Conservation (phyloP, 495 filamentous ascomycete genomes). For the Aspergillus nanangensis region DNA sequence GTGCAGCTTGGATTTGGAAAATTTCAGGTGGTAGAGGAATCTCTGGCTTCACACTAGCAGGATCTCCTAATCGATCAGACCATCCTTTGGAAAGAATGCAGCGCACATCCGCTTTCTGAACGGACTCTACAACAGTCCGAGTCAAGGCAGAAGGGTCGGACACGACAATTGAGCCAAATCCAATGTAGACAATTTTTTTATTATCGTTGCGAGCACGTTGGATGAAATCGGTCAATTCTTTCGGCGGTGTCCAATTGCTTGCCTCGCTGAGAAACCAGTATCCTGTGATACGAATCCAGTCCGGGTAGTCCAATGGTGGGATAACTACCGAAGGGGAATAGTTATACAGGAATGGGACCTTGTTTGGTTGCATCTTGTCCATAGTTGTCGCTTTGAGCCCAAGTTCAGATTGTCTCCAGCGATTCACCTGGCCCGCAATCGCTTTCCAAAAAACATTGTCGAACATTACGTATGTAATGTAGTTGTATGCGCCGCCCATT, state of each 20-base stretch:
- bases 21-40: conserved; percentile 75
- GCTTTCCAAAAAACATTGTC: conserved; percentile 97
- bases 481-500: conserved; percentile 93
- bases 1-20: conserved; percentile 81
- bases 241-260: conserved; percentile 66
- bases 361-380: conserved; percentile 92
- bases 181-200: conserved; percentile 95
- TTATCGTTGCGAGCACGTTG: conserved; percentile 67
- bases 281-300: conserved; percentile 95
- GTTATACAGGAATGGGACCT: conserved; percentile 96
- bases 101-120: conserved; percentile 86
- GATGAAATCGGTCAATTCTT: conserved; percentile 77
- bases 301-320: conserved; percentile 90
- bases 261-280: conserved; percentile 96
- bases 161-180: conserved; percentile 96
- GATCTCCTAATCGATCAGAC: conserved; percentile 79
- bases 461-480: conserved; percentile 93
- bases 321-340: conserved; percentile 90
- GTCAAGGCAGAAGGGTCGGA: conserved; percentile 84
- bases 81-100: conserved; percentile 98
- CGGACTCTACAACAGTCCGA: conserved; percentile 82
- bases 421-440: conserved; percentile 86
- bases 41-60: conserved; percentile 56
- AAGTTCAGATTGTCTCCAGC: conserved; percentile 80
- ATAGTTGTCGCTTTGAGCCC: conserved; percentile 74